A percentile compares a stretch with the other conserved stretches of the same genome.
Conservation (phyloP, 139 green algal genomes). For the Micractinium conductrix region DNA sequence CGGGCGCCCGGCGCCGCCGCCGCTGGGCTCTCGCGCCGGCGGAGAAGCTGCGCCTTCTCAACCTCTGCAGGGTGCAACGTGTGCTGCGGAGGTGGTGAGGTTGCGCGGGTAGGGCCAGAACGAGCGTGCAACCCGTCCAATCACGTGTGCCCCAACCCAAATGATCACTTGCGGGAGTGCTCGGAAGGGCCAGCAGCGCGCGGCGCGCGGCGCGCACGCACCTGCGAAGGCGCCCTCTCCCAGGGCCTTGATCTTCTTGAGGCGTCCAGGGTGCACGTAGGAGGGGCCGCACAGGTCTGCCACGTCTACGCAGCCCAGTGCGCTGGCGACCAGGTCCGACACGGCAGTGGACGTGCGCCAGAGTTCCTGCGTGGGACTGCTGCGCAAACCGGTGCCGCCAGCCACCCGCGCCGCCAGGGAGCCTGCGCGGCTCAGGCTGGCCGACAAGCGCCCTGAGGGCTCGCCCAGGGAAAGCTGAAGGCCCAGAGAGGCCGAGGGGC, state of each 20-base stretch:
- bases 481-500: no score
- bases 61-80: not conserved
- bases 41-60: not conserved
- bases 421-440: no score
- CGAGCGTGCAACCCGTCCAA: no score
- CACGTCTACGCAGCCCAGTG: not conserved
- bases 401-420: not conserved
- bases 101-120: no score
- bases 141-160: no score
- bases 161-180: not conserved
- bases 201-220: not conserved
- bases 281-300: conserved; percentile 7
- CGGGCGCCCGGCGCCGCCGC: not conserved
- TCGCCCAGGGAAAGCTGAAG: no score
- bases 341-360: not conserved
- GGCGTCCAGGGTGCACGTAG: not conserved
- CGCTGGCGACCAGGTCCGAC: not conserved
- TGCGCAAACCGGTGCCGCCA: no score
- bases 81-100: not conserved
- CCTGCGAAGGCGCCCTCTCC: conserved; percentile 23
- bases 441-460: no score
- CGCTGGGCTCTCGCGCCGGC: not conserved
- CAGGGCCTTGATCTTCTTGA: conserved; percentile 13
- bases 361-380: not conserved
- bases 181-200: not conserved